Base-by-base conservation (phyloP, 2,329 filamentous ascomycete species). In the Karstenula rhodostoma region DNA sequence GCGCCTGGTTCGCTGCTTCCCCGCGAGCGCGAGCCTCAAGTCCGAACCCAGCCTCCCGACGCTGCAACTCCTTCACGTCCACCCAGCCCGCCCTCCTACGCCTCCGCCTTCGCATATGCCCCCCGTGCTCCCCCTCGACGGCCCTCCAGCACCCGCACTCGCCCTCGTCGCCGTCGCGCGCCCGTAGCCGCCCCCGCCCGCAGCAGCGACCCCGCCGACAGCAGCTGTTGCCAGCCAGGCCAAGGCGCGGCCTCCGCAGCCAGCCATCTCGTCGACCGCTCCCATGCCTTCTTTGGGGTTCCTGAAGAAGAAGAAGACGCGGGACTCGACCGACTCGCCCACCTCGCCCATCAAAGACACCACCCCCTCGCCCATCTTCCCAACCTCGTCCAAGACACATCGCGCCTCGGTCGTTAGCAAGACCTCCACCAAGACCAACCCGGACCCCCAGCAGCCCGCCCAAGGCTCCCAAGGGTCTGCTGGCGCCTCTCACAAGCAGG, bases 221-320 rank as follows among this genome's bases (percentile, higher is more conserved):
- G 53, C 62, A 44, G 60, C 60, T 43, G 60, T 57, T 58, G 61
- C 40, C 33, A 42, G 60, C 60, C 56, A 57, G 58, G 63, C 65
- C 65, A 62, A 68, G 68, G 67, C 68, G 66, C 63, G 68, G 67
- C 62, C 63, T 37, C 25, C 25, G 44, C 44, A 29, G 63, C 48
- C 32, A 23, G 48, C 5, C 68, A 66, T 73, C 67, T 67, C 65
- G 58, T 64, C 66, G 60, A 68, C 63, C 72, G 74, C 74, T 67
- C 71, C 73, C 80, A 98, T 99, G 95, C 95, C 94, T 89, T 92
- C 88, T 80, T 87, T 97, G 85, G 93, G 93, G 81, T 93, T 97
- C 78, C 88, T 98, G 78, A 97, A 97, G 87, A 98, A 97, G 88
- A 97, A 96, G 87, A 90, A 93, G 87, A 96, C 93, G 83, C 96